Conservation (phyloP, 495 filamentous ascomycete genomes). For the Massariosphaeria phaeospora region DNA sequence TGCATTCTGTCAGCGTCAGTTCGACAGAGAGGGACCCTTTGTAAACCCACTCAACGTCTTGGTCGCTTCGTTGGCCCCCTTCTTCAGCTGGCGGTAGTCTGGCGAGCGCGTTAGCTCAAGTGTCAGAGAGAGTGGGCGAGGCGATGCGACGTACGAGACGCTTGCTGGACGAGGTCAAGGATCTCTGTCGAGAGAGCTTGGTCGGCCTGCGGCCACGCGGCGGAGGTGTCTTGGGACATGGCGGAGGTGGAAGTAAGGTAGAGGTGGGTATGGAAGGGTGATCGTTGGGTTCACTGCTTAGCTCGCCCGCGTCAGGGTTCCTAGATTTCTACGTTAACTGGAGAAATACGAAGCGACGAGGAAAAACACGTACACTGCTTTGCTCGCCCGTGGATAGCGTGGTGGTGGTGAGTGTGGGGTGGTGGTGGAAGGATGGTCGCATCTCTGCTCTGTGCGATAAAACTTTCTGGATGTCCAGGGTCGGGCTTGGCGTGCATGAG, state of each 20-base stretch:
- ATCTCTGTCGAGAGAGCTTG: conserved; percentile 22
- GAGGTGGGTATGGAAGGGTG: background rate
- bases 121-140: too few relatives aligned
- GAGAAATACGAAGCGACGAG: background rate
- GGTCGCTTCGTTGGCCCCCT: conserved; percentile 65
- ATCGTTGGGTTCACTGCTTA: conserved; percentile 22
- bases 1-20: too few relatives aligned
- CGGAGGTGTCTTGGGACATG: conserved; percentile 26
- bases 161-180: conserved; percentile 77
- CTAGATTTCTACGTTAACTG: background rate
- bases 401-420: conserved; percentile 7
- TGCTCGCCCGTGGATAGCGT: conserved; percentile 25
- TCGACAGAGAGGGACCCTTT: too few relatives aligned
- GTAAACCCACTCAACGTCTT: conserved; percentile 67
- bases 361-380: conserved; percentile 20
- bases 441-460: background rate
- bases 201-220: conserved; percentile 90
- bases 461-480: background rate
- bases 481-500: background rate
- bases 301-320: conserved; percentile 29
- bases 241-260: background rate
- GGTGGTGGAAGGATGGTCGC: background rate
- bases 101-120: too few relatives aligned
- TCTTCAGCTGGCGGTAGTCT: conserved; percentile 53
- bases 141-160: too few relatives aligned